A percentile compares a stretch with the other conserved stretches of the same genome.
phyloP scores from a whole-genome alignment of 2,329 filamentous ascomycete species.

The Aspergillus fumigatus region DNA sequence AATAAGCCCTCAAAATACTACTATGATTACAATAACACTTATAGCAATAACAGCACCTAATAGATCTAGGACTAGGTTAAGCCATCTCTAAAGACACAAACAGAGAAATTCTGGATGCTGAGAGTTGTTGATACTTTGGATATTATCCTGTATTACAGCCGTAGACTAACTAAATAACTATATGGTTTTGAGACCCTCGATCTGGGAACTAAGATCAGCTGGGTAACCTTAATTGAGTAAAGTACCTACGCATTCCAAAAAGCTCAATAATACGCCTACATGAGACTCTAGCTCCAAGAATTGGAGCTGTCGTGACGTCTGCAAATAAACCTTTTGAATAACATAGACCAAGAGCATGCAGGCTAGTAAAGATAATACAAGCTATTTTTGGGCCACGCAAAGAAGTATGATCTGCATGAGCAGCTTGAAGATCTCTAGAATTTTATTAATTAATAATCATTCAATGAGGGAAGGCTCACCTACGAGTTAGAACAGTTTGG shows the following conservation, averaged over 20 bases:
- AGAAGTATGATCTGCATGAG: no score
- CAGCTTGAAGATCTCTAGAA: no score
- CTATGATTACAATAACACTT: slow-evolving; percentile 40
- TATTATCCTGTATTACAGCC: slow-evolving; percentile 34
- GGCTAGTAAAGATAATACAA: no score
- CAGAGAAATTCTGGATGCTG: slow-evolving; percentile 45
- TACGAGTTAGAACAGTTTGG: no score
- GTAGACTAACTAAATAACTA: slow-evolving; percentile 48
- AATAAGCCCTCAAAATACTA: slow-evolving; percentile 28
- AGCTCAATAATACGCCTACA: neutral
- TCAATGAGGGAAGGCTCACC: no score
- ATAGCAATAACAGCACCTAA: slow-evolving; percentile 40
- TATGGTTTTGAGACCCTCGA: slow-evolving; percentile 44
- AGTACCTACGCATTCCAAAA: neutral
- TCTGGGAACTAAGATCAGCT: no score
- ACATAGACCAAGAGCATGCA: neutral
- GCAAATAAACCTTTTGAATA: neutral
- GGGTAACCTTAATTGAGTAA: no score
- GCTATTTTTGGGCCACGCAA: no score
- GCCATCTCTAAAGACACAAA: slow-evolving; percentile 41
- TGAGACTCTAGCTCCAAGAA: neutral
- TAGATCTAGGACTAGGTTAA: slow-evolving; percentile 39
- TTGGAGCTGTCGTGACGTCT: neutral
- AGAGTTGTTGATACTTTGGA: slow-evolving; percentile 33
- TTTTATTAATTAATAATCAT: no score